phyloP scores from a whole-genome alignment of 257 asterid genomes.

The Solanum sparsipilum region DNA sequence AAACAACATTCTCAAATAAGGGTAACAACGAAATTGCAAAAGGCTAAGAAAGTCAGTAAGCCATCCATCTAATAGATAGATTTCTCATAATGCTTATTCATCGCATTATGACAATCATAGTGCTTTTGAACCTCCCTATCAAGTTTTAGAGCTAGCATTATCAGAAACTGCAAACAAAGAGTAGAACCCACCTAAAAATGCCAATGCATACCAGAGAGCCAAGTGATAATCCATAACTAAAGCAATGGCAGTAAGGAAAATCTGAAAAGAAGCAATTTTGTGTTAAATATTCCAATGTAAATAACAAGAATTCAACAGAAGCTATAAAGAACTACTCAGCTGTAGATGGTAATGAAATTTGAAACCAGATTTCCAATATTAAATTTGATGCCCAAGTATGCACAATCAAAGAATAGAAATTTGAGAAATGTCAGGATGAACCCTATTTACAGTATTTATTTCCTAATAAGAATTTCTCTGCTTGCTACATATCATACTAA shows the following conservation, averaged over 20 bases:
- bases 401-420: neutral
- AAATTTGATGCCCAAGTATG: neutral
- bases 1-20: neutral
- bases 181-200: conserved; percentile 57
- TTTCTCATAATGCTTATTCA: neutral
- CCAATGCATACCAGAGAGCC: conserved; percentile 78
- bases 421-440: neutral
- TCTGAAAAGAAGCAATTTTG: conserved; percentile 28
- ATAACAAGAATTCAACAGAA: neutral
- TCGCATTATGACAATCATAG: neutral
- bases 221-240: conserved; percentile 79
- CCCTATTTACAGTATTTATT: neutral
- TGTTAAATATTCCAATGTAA: neutral
- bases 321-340: neutral
- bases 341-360: neutral
- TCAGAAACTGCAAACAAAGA: neutral
- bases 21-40: neutral
- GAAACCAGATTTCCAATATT: neutral
- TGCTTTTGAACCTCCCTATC: neutral
- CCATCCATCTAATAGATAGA: neutral
- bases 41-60: neutral
- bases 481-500: neutral
- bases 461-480: neutral
- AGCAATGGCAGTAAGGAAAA: conserved; percentile 74
- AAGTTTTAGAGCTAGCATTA: neutral